A percentile compares a stretch with the other conserved stretches of the same genome.
phyloP scores from a whole-genome alignment of 169 alveolate genomes.

The Plasmodium gaboni region DNA sequence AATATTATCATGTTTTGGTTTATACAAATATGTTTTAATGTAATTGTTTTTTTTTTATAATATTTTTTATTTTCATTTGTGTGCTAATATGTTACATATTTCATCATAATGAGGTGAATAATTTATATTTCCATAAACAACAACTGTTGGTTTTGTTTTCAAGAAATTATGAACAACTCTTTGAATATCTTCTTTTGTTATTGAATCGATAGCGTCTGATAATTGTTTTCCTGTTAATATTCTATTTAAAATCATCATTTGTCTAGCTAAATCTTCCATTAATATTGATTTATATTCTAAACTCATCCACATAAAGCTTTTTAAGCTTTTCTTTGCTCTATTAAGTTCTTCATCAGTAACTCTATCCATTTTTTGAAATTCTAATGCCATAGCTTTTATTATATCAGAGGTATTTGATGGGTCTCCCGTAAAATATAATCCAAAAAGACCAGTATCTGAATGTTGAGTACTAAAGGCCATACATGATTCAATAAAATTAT shows the following conservation, averaged over 20 bases:
- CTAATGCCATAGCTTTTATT: slow-evolving; percentile 83
- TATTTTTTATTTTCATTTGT: background rate
- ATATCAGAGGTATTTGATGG: slow-evolving; percentile 84
- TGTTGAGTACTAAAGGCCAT: slow-evolving; percentile 92
- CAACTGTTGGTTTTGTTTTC: slow-evolving; percentile 85
- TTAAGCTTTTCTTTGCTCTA: slow-evolving; percentile 89
- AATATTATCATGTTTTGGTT: no score
- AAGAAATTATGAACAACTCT: slow-evolving; percentile 80
- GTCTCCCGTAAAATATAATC: slow-evolving; percentile 88
- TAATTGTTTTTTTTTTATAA: background rate
- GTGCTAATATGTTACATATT: slow-evolving; percentile 72
- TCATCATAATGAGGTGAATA: slow-evolving; percentile 88
- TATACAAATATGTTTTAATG: no score
- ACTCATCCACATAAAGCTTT: slow-evolving; percentile 86
- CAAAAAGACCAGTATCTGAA: slow-evolving; percentile 92
- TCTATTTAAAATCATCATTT: slow-evolving; percentile 86
- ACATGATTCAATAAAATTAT: slow-evolving; percentile 92
- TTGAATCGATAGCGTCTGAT: slow-evolving; percentile 85
- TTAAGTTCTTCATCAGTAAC: slow-evolving; percentile 86
- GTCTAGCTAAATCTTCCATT: slow-evolving; percentile 91
- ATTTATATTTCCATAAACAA: slow-evolving; percentile 86
- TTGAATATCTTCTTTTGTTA: slow-evolving; percentile 81
- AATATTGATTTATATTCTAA: slow-evolving; percentile 85
- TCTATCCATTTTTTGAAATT: slow-evolving; percentile 82
- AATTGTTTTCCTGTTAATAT: slow-evolving; percentile 81